A percentile compares a stretch with the other conserved stretches of the same genome.
Evolutionary conservation across 257 asterid genomes (phyloP).

Genomic region (Scutellaria galericulata): DNA sequence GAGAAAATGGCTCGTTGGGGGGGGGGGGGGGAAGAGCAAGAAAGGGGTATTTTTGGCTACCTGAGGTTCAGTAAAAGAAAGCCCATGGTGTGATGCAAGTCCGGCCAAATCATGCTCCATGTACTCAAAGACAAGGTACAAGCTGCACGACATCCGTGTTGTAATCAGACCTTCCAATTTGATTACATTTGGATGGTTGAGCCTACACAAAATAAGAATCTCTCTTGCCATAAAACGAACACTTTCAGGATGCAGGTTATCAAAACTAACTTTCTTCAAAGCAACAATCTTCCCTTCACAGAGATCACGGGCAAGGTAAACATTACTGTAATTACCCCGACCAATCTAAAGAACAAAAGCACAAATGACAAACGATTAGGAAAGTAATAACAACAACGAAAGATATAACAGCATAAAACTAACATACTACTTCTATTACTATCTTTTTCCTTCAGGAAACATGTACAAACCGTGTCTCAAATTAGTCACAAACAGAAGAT

Average conservation of each 20-base stretch:
- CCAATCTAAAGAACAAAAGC: slow-evolving; percentile 66
- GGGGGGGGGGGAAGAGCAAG: too few relatives aligned
- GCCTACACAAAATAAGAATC: slow-evolving; percentile 84
- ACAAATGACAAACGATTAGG: slow-evolving; percentile 30
- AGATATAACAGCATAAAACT: neutral
- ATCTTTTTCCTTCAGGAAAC: too few relatives aligned
- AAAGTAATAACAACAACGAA: neutral
- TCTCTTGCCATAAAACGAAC: slow-evolving; percentile 98
- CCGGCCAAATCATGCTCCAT: slow-evolving; percentile 99
- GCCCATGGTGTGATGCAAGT: slow-evolving; percentile 82
- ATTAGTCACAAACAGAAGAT: too few relatives aligned
- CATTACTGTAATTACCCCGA: slow-evolving; percentile 95
- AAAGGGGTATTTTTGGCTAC: slow-evolving; percentile 37
- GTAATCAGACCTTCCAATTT: slow-evolving; percentile 94
- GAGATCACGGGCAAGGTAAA: slow-evolving; percentile 91
- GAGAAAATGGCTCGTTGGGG: too few relatives aligned
- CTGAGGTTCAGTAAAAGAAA: slow-evolving; percentile 90
- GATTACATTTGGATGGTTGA: slow-evolving; percentile 85
- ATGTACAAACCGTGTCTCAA: too few relatives aligned
- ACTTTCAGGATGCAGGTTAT: slow-evolving; percentile 92
- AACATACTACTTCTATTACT: neutral
- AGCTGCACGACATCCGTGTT: slow-evolving; percentile 92
- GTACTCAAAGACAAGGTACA: slow-evolving; percentile 91
- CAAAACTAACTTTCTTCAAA: slow-evolving; percentile 90
- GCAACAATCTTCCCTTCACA: slow-evolving; percentile 88